Evolutionary conservation across 2,329 filamentous ascomycete genomes (phyloP), one percentile per base, ranked within the genome.

Genomic region (Scorias spongiosa): DNA sequence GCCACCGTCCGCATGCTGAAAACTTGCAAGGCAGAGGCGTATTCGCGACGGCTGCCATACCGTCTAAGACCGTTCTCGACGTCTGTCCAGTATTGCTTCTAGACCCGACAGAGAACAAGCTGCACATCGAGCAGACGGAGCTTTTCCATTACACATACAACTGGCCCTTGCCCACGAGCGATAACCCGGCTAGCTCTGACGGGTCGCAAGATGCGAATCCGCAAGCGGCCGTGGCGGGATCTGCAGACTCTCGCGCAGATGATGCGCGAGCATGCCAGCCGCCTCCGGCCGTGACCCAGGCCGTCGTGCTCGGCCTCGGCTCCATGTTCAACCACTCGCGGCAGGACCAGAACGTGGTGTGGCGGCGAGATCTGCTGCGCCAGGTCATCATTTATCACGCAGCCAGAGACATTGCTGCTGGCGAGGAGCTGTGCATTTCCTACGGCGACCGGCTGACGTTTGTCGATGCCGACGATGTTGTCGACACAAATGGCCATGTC

Each of bases 291-390:
- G 64, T 56, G 29, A 66, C 66, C 0, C 72, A 76, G 58, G 73
- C 71, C 9, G 58, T 76, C 2, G 63, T 75, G 28, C 62, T 76
- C 32, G 73, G 73, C 2, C 59, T 77, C 0, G 74, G 74, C 12
- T 69, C 65, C 44, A 73, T 76, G 69, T 76, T 76, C 61, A 76
- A 77, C 46, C 73, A 77, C 49, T 72, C 70, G 2, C 59, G 57
- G 0, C 51, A 59, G 10, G 49, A 64, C 26, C 73, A 76, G 49
- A 77, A 77, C 52, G 68, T 76, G 3, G 71, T 67, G 2, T 76
- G 72, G 72, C 64, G 65, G 48, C 61, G 71, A 17, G 67, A 76
- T 54, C 39, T 71, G 2, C 52, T 61, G 2, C 62, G 61, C 2
- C 54, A 63, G 11, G 49, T 72, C 1, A 63, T 76, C 14, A 66